Evolutionary conservation across 2,329 filamentous ascomycete genomes (phyloP), one percentile per base, ranked within the genome.

Genomic region (Ophiostoma sp.): DNA sequence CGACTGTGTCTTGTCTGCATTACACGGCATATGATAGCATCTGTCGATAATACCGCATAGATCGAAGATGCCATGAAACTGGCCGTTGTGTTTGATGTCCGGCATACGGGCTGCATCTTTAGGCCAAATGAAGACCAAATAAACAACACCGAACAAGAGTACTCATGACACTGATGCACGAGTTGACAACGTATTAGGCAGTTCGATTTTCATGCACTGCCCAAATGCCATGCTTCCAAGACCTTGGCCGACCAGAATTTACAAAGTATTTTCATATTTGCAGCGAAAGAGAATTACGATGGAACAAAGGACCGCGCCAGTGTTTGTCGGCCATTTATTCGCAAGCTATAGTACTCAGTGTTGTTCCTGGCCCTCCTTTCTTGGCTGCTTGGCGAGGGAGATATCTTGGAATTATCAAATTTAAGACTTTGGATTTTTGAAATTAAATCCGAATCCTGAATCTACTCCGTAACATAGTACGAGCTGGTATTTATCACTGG

Each of bases 221-320:
- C 70, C 48, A 68, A 69, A 71, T 71, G 70, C 70, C 70, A 71
- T 41, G 70, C 48, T 67, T 71, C 70, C 70, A 69, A 71, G 67
- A 69, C 17, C 70, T 71, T 69, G 70, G 70, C 70, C 15, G 52
- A 41, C 68, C 20, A 69, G 10, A 23, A 35, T 67, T 41, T 20
- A 17, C 41, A 33, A 33, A 3, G 15, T 20, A 67, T 20, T 44
- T 33, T 17, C 17, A 23, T 44, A 13, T 36, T 23, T 64, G 57
- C 23, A 31, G 15, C 11, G 2, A 20, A 17, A 62, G 57, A 33
- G 13, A 33, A 62, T 31, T 62, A 33, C 27, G 3, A 62, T 7
- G 52, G 57, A 62, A 33, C 23, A 62, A 57, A 62, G 57, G 57
- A 62, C 57, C 57, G 57, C 57, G 57, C 57, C 57, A 62, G 27